Evolutionary conservation across 2,329 filamentous ascomycete species (phyloP).

Genomic region (Paecilomyces formosus): DNA sequence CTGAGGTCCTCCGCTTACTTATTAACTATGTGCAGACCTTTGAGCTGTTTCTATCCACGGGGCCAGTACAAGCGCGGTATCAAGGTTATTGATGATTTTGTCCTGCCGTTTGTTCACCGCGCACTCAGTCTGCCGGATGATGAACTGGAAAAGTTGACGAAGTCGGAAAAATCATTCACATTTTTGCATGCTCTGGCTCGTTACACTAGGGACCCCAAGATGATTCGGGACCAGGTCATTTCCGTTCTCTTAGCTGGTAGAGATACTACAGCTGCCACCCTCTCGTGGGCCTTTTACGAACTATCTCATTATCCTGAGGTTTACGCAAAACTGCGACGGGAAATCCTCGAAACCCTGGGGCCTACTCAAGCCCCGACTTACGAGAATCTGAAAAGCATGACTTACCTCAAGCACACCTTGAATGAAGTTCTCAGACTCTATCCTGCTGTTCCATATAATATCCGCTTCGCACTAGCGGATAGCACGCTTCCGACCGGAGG

Average conservation of each 20-base stretch:
- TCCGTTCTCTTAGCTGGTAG: constrained; percentile 72
- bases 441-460: constrained; percentile 17
- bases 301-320: constrained; percentile 63
- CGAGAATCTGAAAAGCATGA: constrained; percentile 77
- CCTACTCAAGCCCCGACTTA: constrained; percentile 53
- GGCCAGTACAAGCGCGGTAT: constrained; percentile 54
- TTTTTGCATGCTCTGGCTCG: constrained; percentile 79
- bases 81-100: constrained; percentile 60
- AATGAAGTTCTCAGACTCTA: constrained; percentile 13
- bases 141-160: constrained; percentile 61
- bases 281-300: constrained; percentile 80
- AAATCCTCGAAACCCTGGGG: constrained; percentile 64
- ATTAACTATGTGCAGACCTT: constrained; percentile 38
- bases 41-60: constrained; percentile 58
- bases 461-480: constrained; percentile 8
- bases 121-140: constrained; percentile 57
- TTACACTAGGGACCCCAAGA: constrained; percentile 58
- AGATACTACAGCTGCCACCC: constrained; percentile 76
- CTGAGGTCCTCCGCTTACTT: constrained; percentile 4
- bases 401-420: constrained; percentile 52
- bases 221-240: constrained; percentile 78
- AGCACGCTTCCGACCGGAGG: constrained; percentile 9
- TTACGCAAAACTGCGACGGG: constrained; percentile 60
- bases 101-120: constrained; percentile 66
- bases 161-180: constrained; percentile 59